These are phyloP conservation scores for Pyrenochaeta sp. DNA, from an alignment of 2,329 filamentous ascomycete species.

Conservation along the genomic window DNA sequence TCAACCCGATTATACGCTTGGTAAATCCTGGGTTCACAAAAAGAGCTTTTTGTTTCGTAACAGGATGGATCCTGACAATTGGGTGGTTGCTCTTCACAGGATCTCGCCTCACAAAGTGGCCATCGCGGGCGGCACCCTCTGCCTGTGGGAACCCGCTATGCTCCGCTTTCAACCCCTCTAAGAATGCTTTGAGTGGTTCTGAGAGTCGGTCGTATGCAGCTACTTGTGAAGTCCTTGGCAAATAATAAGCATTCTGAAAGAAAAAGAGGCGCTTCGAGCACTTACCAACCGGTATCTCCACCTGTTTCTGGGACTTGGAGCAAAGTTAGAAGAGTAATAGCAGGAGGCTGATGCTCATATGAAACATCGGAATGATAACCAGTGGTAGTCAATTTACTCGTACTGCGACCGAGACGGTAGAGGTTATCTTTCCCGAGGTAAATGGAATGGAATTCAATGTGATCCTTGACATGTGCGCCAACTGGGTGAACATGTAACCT, in stretches of 20 bases:
- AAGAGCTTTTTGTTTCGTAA: constrained; percentile 79
- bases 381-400: constrained; percentile 49
- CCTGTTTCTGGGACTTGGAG: constrained; percentile 60
- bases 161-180: constrained; percentile 73
- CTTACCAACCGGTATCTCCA: constrained; percentile 59
- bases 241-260: too few species aligned
- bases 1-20: constrained; percentile 77
- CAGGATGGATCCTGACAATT: constrained; percentile 77
- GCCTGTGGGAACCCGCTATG: constrained; percentile 81
- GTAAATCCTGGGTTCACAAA: constrained; percentile 86
- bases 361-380: constrained; percentile 60
- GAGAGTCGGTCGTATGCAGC: constrained; percentile 53
- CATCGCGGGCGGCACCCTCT: constrained; percentile 60
- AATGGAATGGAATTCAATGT: constrained; percentile 35
- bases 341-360: constrained; percentile 57
- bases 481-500: constrained; percentile 30
- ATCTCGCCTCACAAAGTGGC: constrained; percentile 44
- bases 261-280: too few species aligned
- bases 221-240: constrained; percentile 53
- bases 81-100: constrained; percentile 33
- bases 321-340: constrained; percentile 58
- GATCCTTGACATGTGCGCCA: constrained; percentile 34
- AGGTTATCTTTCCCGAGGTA: constrained; percentile 34
- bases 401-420: constrained; percentile 32
- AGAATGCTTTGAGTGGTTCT: constrained; percentile 21